Evolutionary conservation across 495 filamentous ascomycete species (phyloP).

Genomic region (Xylaria flabelliformis): DNA sequence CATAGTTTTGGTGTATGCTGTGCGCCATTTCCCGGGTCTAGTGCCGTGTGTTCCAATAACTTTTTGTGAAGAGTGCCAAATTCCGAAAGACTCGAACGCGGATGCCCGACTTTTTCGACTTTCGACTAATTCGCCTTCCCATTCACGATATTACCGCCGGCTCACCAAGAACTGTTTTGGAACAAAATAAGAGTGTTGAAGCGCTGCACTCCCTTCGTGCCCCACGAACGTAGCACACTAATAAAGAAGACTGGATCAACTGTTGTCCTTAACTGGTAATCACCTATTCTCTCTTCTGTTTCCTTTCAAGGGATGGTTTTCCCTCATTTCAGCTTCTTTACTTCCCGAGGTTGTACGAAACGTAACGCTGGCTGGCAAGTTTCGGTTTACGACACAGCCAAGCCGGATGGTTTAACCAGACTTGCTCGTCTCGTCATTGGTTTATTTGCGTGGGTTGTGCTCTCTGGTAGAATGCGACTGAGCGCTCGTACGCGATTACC

Average conservation of each 20-base stretch:
- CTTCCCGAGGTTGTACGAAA: constrained; percentile 27
- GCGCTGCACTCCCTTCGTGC: not conserved
- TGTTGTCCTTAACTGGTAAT: not conserved
- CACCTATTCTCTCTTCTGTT: not conserved
- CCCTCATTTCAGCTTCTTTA: constrained; percentile 25
- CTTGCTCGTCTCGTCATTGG: constrained; percentile 19
- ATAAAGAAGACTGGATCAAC: not conserved
- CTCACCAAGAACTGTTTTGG: not conserved
- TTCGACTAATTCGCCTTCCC: not conserved
- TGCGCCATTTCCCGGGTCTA: not conserved
- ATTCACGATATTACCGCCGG: not conserved
- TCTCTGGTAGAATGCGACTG: constrained; percentile 18
- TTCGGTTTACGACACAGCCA: constrained; percentile 17
- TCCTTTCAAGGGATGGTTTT: not conserved
- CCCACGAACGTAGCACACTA: not conserved
- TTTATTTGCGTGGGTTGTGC: constrained; percentile 3
- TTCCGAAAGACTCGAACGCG: constrained; percentile 1
- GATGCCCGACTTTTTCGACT: not conserved
- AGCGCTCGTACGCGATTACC: constrained; percentile 15
- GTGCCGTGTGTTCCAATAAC: too few relatives aligned
- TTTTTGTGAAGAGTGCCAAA: not conserved
- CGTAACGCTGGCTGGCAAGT: constrained; percentile 18
- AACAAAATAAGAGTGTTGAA: not conserved
- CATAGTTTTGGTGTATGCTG: not conserved
- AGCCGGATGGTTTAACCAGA: constrained; percentile 19